Evolutionary conservation across 805 yeast genomes (phyloP).

Genomic region (Candida chauliodis): DNA sequence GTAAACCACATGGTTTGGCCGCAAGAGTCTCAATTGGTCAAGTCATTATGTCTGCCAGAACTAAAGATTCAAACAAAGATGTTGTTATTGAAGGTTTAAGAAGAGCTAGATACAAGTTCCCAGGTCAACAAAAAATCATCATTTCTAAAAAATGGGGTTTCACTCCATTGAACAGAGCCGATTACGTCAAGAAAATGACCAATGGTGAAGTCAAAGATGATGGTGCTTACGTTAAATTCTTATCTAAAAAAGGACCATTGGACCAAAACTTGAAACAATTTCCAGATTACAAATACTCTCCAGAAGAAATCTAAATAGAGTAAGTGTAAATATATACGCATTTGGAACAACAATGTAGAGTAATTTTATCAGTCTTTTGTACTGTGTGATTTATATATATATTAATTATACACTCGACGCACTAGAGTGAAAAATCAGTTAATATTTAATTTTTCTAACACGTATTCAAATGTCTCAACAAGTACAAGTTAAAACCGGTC

Average conservation of each 20-base stretch:
- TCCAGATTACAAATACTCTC: conserved; percentile 74
- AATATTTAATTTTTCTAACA: not conserved
- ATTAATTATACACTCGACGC: too few relatives aligned
- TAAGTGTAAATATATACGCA: too few relatives aligned
- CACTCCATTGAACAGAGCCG: conserved; percentile 98
- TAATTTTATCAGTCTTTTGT: too few relatives aligned
- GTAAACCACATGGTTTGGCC: conserved; percentile 99
- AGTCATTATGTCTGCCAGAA: conserved; percentile 95
- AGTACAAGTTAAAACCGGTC: conserved; percentile 15
- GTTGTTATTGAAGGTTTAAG: conserved; percentile 98
- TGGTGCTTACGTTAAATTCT: conserved; percentile 99
- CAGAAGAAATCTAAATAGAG: conserved; percentile 16
- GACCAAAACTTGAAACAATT: conserved; percentile 87
- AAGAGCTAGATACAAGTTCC: conserved; percentile 99
- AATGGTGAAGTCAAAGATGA: conserved; percentile 99
- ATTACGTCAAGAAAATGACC: conserved; percentile 89
- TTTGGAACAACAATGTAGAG: too few relatives aligned
- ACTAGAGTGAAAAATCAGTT: too few relatives aligned
- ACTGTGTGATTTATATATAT: too few relatives aligned
- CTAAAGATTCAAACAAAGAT: conserved; percentile 96
- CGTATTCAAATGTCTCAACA: conserved; percentile 6
- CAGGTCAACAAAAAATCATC: conserved; percentile 99
- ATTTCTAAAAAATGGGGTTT: conserved; percentile 99
- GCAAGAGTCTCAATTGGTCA: conserved; percentile 99
- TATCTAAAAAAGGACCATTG: conserved; percentile 93